Evolutionary conservation across 768 basidiomycete genomes (phyloP).

Genomic region (Naganishia kalamii): DNA sequence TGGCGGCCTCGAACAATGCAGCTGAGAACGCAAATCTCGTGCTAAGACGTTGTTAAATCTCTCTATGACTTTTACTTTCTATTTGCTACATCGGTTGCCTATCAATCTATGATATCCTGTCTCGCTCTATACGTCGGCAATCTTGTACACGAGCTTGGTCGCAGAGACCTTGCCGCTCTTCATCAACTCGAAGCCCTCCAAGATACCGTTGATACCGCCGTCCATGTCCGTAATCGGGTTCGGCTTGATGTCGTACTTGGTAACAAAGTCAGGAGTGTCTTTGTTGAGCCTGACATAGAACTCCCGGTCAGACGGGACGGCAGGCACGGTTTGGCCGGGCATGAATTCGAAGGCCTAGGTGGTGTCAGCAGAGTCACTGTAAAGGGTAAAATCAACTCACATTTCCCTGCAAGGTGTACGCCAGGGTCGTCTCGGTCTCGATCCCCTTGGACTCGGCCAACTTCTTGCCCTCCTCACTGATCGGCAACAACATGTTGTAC

Average conservation of each 20-base stretch:
- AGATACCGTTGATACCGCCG: constrained; percentile 39
- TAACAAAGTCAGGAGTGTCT: constrained; percentile 25
- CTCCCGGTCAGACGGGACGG: constrained; percentile 25
- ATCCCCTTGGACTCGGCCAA: constrained; percentile 24
- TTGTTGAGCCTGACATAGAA: constrained; percentile 25
- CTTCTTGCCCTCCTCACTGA: constrained; percentile 24
- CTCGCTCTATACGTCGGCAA: neutral
- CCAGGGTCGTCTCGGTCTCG: constrained; percentile 28
- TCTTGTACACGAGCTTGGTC: constrained; percentile 21
- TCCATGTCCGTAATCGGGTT: constrained; percentile 34
- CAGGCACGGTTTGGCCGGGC: constrained; percentile 25
- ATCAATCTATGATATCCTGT: too few species aligned
- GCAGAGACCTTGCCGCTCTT: constrained; percentile 24
- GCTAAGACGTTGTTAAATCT: too few species aligned
- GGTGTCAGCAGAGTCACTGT: neutral
- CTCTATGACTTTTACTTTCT: too few species aligned
- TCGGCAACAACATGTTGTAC: constrained; percentile 26
- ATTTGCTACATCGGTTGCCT: too few species aligned
- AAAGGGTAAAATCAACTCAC: constrained; percentile 18
- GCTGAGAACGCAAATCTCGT: too few species aligned
- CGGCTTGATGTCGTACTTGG: constrained; percentile 30
- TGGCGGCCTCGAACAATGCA: too few species aligned
- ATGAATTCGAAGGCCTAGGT: constrained; percentile 35
- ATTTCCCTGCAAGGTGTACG: constrained; percentile 33
- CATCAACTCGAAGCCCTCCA: constrained; percentile 27